Percentiles rank a stretch among this genome's conserved stretches.
Evolutionary conservation across 2,329 filamentous ascomycete species (phyloP).

Genomic region (Acrocalymma vagum): DNA sequence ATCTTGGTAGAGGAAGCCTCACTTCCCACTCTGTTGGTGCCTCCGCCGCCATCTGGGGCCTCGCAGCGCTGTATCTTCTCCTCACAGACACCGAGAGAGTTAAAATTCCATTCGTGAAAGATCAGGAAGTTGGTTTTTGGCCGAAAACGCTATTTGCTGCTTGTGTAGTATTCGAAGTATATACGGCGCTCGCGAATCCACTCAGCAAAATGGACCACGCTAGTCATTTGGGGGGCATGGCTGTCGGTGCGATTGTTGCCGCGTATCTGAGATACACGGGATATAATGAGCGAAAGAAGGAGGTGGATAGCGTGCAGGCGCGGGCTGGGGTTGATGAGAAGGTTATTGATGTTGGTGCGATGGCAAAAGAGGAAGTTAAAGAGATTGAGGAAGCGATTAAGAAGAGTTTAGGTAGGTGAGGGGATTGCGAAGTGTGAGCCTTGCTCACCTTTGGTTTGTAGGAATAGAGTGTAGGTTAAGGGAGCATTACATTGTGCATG

Average conservation of each 20-base stretch:
- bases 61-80: conserved; percentile 37
- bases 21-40: conserved; percentile 42
- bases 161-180: conserved; percentile 36
- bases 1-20: conserved; percentile 37
- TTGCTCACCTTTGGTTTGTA: too few relatives aligned
- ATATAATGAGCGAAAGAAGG: conserved; percentile 24
- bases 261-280: conserved; percentile 36
- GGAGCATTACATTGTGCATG: too few relatives aligned
- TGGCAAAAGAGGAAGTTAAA: conserved; percentile 29
- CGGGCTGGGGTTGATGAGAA: conserved; percentile 19
- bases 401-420: too few relatives aligned
- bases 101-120: conserved; percentile 41
- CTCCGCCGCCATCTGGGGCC: conserved; percentile 43
- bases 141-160: conserved; percentile 38
- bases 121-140: conserved; percentile 33
- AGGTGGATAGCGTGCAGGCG: conserved; percentile 16
- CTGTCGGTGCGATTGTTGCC: conserved; percentile 31
- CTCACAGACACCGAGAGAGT: conserved; percentile 41
- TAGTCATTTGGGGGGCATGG: conserved; percentile 46
- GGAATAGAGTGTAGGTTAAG: too few relatives aligned
- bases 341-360: conserved; percentile 34
- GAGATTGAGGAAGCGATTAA: conserved; percentile 47
- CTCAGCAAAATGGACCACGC: conserved; percentile 40
- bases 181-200: conserved; percentile 17
- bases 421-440: too few relatives aligned